Percentiles rank a stretch among this genome's conserved stretches.
These are phyloP conservation scores for Naganishia albida DNA, from an alignment of 1,284 basidiomycete genomes.

Conservation along the genomic window DNA sequence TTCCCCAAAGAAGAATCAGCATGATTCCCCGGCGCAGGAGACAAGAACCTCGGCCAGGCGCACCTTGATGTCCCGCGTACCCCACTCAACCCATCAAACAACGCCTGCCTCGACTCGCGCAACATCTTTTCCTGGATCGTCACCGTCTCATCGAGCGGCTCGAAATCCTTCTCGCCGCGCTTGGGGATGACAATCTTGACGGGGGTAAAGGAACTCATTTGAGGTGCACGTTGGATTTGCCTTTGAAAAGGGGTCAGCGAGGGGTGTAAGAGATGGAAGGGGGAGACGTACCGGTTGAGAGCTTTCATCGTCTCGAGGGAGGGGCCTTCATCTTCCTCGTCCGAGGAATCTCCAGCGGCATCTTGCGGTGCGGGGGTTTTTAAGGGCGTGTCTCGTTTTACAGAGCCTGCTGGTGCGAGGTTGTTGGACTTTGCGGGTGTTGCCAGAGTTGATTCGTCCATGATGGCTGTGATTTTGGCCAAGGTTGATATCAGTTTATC, in stretches of 20 bases:
- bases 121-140: conserved; percentile 69
- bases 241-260: conserved; percentile 30
- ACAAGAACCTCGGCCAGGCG: conserved; percentile 36
- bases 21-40: not conserved
- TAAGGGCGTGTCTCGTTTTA: conserved; percentile 1
- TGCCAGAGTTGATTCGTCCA: not conserved
- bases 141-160: conserved; percentile 67
- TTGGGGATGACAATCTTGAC: conserved; percentile 69
- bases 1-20: no score
- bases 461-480: not conserved
- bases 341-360: conserved; percentile 33
- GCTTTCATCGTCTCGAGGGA: conserved; percentile 42
- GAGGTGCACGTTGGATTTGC: conserved; percentile 48
- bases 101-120: conserved; percentile 77
- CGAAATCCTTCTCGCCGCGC: conserved; percentile 93
- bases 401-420: not conserved
- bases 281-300: conserved; percentile 41
- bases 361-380: not conserved
- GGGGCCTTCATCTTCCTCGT: conserved; percentile 38
- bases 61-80: conserved; percentile 73
- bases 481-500: no score
- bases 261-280: not conserved
- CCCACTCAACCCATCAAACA: conserved; percentile 76
- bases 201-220: conserved; percentile 33
- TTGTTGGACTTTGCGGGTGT: not conserved